These are phyloP conservation scores for Chalciporus sp. DNA, from an alignment of 1,284 basidiomycete genomes.

Conservation along the genomic window DNA sequence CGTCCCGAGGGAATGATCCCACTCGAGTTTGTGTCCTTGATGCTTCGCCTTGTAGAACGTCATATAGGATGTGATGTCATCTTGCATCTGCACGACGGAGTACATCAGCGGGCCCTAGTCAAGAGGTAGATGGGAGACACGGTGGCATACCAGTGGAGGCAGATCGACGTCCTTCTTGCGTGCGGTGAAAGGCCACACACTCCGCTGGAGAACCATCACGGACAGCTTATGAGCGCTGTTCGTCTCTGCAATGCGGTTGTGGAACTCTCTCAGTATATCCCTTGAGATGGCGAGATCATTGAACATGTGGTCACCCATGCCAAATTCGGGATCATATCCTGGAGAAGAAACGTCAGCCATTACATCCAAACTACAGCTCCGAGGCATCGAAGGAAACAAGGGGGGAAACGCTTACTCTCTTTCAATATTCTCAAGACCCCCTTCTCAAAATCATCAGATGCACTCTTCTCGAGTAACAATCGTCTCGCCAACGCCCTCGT, in stretches of 20 bases:
- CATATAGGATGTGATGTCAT: constrained; percentile 62
- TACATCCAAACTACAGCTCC: background rate
- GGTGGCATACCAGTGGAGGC: constrained; percentile 48
- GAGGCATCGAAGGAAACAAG: background rate
- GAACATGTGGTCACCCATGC: constrained; percentile 90
- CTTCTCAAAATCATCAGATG: constrained; percentile 91
- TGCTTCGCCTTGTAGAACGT: constrained; percentile 79
- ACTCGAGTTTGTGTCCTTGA: constrained; percentile 71
- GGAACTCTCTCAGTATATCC: constrained; percentile 67
- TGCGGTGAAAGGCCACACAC: constrained; percentile 73
- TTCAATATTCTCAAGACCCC: constrained; percentile 88
- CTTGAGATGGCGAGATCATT: constrained; percentile 78
- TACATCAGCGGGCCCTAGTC: background rate
- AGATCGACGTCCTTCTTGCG: constrained; percentile 54
- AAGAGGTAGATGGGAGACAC: background rate
- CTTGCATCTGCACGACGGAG: constrained; percentile 61
- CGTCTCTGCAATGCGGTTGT: constrained; percentile 38
- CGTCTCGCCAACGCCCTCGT: constrained; percentile 89
- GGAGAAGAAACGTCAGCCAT: constrained; percentile 1
- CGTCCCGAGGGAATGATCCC: constrained; percentile 84
- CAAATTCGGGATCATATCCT: constrained; percentile 90
- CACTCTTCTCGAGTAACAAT: constrained; percentile 83
- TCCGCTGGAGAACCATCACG: constrained; percentile 74
- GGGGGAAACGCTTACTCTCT: constrained; percentile 58
- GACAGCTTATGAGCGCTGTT: constrained; percentile 47